phyloP scores from a whole-genome alignment of 257 asterid genomes.

The Thymus mandschuricus region DNA sequence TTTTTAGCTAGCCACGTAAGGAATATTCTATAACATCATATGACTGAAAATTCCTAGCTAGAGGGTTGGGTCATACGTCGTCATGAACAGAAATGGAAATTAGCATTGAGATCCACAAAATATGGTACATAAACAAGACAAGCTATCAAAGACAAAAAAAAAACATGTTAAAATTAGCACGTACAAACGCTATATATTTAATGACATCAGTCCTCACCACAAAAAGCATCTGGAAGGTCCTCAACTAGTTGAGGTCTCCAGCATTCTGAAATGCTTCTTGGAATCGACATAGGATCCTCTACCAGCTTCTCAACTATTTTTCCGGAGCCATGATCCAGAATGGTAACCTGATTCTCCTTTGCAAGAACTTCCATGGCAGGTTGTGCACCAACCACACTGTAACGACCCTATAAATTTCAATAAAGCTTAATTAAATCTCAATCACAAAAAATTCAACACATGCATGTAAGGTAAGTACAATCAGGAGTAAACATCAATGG shows the following conservation, averaged over 20 bases:
- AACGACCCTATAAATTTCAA: conserved; percentile 66
- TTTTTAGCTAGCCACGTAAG: not conserved
- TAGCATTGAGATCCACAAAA: conserved; percentile 15
- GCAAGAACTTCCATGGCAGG: conserved; percentile 83
- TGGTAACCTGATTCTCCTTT: conserved; percentile 67
- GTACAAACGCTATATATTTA: not conserved
- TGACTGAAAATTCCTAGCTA: not conserved
- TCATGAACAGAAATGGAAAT: not conserved
- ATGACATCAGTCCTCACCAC: conserved; percentile 53
- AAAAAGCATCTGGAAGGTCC: conserved; percentile 83
- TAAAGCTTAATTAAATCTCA: not conserved
- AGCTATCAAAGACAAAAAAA: conserved; percentile 11
- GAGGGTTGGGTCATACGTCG: not conserved
- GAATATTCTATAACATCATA: not conserved
- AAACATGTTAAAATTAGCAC: conserved; percentile 13
- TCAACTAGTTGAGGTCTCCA: conserved; percentile 75
- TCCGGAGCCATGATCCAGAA: conserved; percentile 69
- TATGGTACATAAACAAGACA: not conserved
- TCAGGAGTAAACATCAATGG: not conserved
- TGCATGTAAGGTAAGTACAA: not conserved
- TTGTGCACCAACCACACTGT: conserved; percentile 85
- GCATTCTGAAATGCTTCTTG: conserved; percentile 62
- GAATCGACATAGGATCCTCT: conserved; percentile 77
- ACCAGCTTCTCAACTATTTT: conserved; percentile 46
- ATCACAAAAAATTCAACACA: not conserved